These are phyloP conservation scores for Heliamphora pulchella DNA, from an alignment of 179 eudicot species.

Conservation along the genomic window DNA sequence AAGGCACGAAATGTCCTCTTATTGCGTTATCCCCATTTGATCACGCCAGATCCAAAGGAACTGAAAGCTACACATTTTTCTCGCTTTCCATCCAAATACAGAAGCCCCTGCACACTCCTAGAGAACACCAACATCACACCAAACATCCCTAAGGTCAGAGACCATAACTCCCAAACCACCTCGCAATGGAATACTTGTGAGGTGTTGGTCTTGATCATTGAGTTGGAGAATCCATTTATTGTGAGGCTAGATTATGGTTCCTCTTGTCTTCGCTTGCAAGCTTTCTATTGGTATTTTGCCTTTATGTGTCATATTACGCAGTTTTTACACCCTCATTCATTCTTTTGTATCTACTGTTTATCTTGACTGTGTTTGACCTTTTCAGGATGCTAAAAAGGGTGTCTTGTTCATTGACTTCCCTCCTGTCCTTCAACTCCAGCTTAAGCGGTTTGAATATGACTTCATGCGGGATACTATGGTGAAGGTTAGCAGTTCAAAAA, in stretches of 20 bases:
- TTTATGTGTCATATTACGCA: neutral
- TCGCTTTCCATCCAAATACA: neutral
- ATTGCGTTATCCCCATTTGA: neutral
- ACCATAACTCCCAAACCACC: neutral
- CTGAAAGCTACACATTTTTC: neutral
- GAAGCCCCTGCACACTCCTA: neutral
- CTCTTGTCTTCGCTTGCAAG: neutral
- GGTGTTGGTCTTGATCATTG: neutral
- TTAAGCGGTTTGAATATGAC: conserved; percentile 64
- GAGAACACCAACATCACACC: neutral
- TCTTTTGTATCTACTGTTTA: neutral
- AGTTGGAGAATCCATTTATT: neutral
- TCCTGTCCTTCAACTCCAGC: conserved; percentile 64
- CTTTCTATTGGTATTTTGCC: neutral
- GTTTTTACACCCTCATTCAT: neutral
- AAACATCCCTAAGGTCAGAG: neutral
- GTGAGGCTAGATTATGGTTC: neutral
- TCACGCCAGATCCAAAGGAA: neutral
- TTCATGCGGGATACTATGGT: conserved; percentile 66
- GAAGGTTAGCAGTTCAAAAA: conserved; percentile 36
- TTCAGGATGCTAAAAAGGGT: conserved; percentile 69
- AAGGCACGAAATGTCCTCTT: neutral
- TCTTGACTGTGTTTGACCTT: conserved; percentile 10
- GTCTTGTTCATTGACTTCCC: conserved; percentile 64
- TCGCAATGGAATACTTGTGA: neutral